A percentile compares a stretch with the other conserved stretches of the same genome.
phyloP scores from a whole-genome alignment of 2,329 filamentous ascomycete genomes.

The Ophiostoma sp. region DNA sequence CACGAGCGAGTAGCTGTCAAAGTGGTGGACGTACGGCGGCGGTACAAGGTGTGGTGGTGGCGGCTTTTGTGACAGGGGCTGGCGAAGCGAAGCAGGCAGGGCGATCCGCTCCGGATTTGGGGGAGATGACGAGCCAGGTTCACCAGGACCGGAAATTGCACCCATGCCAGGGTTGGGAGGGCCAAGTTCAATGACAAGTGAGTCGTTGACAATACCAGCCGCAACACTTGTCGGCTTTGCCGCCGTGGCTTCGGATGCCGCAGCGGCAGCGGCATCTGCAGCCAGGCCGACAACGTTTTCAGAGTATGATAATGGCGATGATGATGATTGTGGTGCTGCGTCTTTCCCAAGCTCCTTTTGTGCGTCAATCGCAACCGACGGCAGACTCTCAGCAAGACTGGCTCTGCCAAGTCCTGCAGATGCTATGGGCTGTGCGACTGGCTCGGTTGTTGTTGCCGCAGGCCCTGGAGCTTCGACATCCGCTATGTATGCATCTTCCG shows the following conservation, averaged over 20 bases:
- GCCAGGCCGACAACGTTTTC: conserved; percentile 12
- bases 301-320: not conserved
- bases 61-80: conserved; percentile 32
- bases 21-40: conserved; percentile 86
- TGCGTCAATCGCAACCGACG: conserved; percentile 7
- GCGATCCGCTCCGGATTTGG: conserved; percentile 3
- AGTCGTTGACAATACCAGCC: not conserved
- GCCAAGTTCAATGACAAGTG: conserved; percentile 27
- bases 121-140: not conserved
- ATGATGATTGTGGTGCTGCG: not conserved
- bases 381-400: not conserved
- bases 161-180: conserved; percentile 24
- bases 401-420: not conserved
- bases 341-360: not conserved
- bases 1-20: conserved; percentile 89
- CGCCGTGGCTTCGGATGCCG: conserved; percentile 11
- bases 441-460: not conserved
- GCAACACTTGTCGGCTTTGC: conserved; percentile 14
- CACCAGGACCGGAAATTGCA: conserved; percentile 12
- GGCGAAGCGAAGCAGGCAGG: conserved; percentile 8
- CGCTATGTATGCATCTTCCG: not conserved
- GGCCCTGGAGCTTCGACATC: not conserved
- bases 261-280: conserved; percentile 12
- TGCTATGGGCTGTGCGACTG: not conserved
- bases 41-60: conserved; percentile 63